phyloP scores from a whole-genome alignment of 352 stramenopile species.

The Plasmopara muralis region DNA sequence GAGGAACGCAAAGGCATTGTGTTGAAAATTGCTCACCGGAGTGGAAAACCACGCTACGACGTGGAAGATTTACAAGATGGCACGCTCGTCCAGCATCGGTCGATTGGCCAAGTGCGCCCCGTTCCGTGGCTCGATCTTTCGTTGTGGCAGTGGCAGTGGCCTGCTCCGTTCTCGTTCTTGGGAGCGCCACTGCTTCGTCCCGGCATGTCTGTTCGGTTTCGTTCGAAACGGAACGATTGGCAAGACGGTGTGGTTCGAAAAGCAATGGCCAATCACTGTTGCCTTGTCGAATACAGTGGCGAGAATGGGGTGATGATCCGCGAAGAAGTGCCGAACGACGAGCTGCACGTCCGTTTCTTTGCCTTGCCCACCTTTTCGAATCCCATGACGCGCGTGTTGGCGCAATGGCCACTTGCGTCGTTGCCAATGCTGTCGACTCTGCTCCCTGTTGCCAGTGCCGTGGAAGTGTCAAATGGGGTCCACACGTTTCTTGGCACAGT shows the following conservation, averaged over 20 bases:
- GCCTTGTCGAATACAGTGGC: conserved; percentile 35
- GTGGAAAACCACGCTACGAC: conserved; percentile 31
- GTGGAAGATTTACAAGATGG: conserved; percentile 52
- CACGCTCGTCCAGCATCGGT: conserved; percentile 33
- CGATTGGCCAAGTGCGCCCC: conserved; percentile 31
- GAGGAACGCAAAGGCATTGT: conserved; percentile 48
- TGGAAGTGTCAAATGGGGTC: conserved; percentile 40
- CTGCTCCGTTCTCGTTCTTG: conserved; percentile 9
- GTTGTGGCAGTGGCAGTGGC: background rate
- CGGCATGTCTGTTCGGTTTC: conserved; percentile 51
- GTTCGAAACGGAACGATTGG: conserved; percentile 25
- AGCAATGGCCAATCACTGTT: conserved; percentile 37
- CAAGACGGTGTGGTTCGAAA: conserved; percentile 44
- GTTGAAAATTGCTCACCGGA: conserved; percentile 38
- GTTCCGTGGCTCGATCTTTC: conserved; percentile 50
- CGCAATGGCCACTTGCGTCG: conserved; percentile 20
- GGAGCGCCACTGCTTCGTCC: conserved; percentile 30
- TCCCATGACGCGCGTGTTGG: conserved; percentile 4
- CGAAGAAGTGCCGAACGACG: conserved; percentile 37
- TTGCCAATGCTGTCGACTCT: conserved; percentile 28
- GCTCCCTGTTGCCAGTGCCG: conserved; percentile 34
- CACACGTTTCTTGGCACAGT: conserved; percentile 46
- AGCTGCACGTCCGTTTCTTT: conserved; percentile 1
- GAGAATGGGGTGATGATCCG: conserved; percentile 31
- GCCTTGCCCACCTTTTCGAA: conserved; percentile 6